phyloP scores from a whole-genome alignment of 2,329 filamentous ascomycete genomes.

The Neofusicoccum cordaticola region DNA sequence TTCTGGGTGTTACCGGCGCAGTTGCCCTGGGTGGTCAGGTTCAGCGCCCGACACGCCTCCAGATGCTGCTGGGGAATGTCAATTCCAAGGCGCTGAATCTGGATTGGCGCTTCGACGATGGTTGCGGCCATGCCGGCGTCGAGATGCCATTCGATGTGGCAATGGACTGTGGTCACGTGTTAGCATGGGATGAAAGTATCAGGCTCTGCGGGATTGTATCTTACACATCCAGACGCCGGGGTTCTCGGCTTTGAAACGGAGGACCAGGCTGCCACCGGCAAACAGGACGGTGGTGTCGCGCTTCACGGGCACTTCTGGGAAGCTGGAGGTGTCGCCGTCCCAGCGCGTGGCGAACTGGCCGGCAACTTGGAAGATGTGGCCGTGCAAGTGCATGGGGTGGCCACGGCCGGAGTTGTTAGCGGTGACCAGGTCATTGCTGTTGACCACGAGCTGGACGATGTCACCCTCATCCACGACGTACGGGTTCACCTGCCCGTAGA shows the following conservation, averaged over 20 bases:
- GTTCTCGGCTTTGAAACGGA: slow-evolving; percentile 58
- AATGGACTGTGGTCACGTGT: slow-evolving; percentile 61
- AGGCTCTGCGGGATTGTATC: not conserved
- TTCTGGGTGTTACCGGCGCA: slow-evolving; percentile 9
- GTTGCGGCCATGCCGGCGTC: slow-evolving; percentile 29
- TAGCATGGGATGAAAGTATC: slow-evolving; percentile 43
- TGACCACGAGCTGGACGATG: slow-evolving; percentile 20
- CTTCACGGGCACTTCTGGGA: slow-evolving; percentile 59
- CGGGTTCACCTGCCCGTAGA: slow-evolving; percentile 57
- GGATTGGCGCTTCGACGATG: slow-evolving; percentile 30
- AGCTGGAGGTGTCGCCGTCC: slow-evolving; percentile 45
- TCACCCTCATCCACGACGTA: slow-evolving; percentile 32
- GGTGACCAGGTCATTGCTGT: slow-evolving; percentile 23
- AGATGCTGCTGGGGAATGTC: not conserved
- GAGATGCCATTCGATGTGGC: slow-evolving; percentile 64
- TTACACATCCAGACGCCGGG: slow-evolving; percentile 53
- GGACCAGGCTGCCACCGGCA: slow-evolving; percentile 64
- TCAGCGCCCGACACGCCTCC: not conserved
- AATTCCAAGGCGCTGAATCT: slow-evolving; percentile 18
- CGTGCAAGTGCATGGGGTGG: slow-evolving; percentile 51
- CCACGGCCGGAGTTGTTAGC: not conserved
- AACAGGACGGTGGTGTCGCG: slow-evolving; percentile 65
- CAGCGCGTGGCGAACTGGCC: slow-evolving; percentile 46
- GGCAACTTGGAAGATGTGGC: slow-evolving; percentile 64
- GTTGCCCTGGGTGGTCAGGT: slow-evolving; percentile 12